Conservation (phyloP, 805 yeast genomes). For the Ogataea corticis region DNA sequence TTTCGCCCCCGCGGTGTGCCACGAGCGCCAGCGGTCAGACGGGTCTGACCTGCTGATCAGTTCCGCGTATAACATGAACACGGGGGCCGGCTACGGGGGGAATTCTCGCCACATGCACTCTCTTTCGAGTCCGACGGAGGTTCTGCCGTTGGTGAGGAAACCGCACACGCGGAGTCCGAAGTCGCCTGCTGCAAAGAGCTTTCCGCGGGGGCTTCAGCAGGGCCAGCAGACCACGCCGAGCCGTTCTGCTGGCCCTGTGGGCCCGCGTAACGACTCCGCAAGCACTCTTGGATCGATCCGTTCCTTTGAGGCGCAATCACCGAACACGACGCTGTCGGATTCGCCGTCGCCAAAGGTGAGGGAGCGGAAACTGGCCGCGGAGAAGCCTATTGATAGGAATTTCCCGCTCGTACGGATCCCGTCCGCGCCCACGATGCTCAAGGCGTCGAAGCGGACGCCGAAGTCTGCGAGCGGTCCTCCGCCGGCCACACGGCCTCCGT, state of each 20-base stretch:
- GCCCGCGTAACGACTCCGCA: neutral
- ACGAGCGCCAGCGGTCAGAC: constrained; percentile 8
- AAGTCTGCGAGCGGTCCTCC: no score
- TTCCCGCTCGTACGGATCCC: constrained; percentile 11
- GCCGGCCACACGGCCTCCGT: neutral
- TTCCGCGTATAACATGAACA: constrained; percentile 11
- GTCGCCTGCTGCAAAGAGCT: constrained; percentile 26
- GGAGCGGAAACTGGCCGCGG: no score
- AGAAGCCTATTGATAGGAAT: neutral
- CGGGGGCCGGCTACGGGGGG: neutral
- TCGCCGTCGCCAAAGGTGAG: constrained; percentile 2
- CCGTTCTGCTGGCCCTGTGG: no score
- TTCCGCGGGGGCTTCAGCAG: constrained; percentile 11
- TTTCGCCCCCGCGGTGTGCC: constrained; percentile 1
- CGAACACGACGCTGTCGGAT: neutral
- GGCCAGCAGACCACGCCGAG: no score
- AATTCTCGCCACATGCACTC: constrained; percentile 26
- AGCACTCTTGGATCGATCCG: neutral
- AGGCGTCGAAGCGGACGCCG: constrained; percentile 4
- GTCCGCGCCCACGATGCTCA: constrained; percentile 21
- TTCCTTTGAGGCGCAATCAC: neutral
- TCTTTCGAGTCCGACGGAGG: constrained; percentile 29
- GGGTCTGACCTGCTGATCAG: constrained; percentile 11
- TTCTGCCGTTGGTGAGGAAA: constrained; percentile 7
- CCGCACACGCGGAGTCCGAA: constrained; percentile 15